Evolutionary conservation across 495 filamentous ascomycete genomes (phyloP), one percentile per base, ranked within the genome.

Genomic region (Penicillium taxi): DNA sequence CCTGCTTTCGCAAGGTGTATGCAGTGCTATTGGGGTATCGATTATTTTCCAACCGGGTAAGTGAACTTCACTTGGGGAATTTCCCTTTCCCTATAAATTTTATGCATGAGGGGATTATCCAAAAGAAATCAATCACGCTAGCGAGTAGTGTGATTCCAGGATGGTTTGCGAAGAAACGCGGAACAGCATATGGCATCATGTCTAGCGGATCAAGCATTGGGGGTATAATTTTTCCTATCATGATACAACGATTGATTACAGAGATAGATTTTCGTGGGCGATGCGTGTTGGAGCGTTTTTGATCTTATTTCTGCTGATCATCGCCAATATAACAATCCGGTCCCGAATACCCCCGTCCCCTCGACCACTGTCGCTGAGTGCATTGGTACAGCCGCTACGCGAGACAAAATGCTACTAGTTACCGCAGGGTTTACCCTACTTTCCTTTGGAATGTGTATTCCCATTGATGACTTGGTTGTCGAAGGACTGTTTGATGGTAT

Each of bases 371-470:
- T 47, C 55, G 19, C 6, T 75, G 9, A 49, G 40, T 23, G 75
- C 81, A 1, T 80, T 81, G 45, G 24, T 77, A 6, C 47, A 51
- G 5, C 77, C 78, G 3, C 68, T 84, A 26, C 61, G 41, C 9
- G 78, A 83, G 42, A 50, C 32, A 34, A 66, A 3, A 81, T 73
- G 55, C n/a, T 56, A 2, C 50, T 77, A 1, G 45, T 71, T 1
- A 59, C 71, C 8, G 0, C 61, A 9, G 76, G 57, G 2, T 51
- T 53, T 9, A 78, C 82, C 49, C 57, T 81, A 9, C 77, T 81
- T 57, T 80, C 77, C 54, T 74, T 72, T 45, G 80, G 79, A 22
- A 67, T 80, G 40, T 83, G 82, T 55, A 44, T 84, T n/a, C 82
- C 81, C 0, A 77, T 82, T 60, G 78, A 75, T 50, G 84, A 74